phyloP scores from a whole-genome alignment of 2,329 filamentous ascomycete genomes.

The Xenosphaeropsis pyriputrescens region DNA sequence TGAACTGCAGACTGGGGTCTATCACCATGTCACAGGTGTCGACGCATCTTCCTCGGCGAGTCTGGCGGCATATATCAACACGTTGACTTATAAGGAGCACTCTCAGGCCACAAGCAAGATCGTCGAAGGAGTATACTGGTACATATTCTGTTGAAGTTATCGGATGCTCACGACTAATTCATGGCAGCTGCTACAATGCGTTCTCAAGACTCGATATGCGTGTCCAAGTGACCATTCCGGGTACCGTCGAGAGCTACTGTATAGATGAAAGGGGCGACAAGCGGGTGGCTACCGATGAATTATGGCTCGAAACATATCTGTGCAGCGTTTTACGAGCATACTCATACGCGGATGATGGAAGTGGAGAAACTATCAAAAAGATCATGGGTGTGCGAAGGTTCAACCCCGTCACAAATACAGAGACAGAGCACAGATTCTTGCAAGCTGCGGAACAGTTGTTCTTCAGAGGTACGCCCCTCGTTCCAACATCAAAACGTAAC shows the following conservation, averaged over 20 bases:
- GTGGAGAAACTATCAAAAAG: constrained; percentile 86
- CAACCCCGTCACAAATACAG: constrained; percentile 96
- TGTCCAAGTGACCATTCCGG: constrained; percentile 92
- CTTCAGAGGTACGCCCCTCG: constrained; percentile 54
- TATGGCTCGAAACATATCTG: constrained; percentile 96
- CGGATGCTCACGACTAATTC: constrained; percentile 5
- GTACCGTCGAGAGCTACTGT: constrained; percentile 92
- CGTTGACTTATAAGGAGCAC: constrained; percentile 77
- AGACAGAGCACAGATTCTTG: constrained; percentile 91
- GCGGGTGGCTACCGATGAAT: constrained; percentile 77
- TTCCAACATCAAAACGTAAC: not conserved
- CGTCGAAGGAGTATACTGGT: constrained; percentile 90
- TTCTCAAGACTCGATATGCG: constrained; percentile 98
- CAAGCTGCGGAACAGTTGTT: constrained; percentile 90
- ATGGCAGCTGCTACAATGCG: constrained; percentile 80
- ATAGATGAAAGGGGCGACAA: constrained; percentile 95
- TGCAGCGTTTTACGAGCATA: constrained; percentile 91
- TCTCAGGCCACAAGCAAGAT: constrained; percentile 72
- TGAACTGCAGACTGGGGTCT: constrained; percentile 62
- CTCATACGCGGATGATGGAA: constrained; percentile 91
- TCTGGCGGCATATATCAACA: constrained; percentile 96
- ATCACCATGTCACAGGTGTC: constrained; percentile 94
- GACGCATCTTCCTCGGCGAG: constrained; percentile 96
- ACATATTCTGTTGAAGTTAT: constrained; percentile 15
- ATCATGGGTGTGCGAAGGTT: constrained; percentile 95